Evolutionary conservation across 140 eudicot species (phyloP).

Genomic region (Bidens hawaiensis): DNA sequence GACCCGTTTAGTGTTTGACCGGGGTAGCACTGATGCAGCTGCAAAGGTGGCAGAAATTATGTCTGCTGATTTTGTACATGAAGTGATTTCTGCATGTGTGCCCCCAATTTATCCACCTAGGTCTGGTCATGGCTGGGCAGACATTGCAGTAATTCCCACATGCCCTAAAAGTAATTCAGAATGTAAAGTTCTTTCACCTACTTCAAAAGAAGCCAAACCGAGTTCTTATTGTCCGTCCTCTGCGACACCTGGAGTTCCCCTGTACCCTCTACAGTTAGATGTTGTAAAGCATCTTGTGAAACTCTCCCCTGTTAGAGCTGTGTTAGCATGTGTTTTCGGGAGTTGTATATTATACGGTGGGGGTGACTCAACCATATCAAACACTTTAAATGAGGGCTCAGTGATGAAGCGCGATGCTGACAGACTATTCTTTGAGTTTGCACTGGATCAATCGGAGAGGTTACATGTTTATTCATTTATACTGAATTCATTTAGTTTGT

Average conservation of each 20-base stretch:
- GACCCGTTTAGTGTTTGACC: conserved; percentile 91
- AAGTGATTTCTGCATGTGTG: conserved; percentile 96
- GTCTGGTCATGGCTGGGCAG: conserved; percentile 96
- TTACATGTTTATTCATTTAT: conserved; percentile 17
- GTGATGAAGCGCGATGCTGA: conserved; percentile 69
- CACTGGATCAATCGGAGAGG: conserved; percentile 99
- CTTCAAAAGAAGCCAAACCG: conserved; percentile 73
- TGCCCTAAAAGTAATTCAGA: conserved; percentile 50
- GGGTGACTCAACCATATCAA: conserved; percentile 54
- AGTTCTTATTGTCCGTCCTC: conserved; percentile 64
- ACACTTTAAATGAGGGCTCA: conserved; percentile 61
- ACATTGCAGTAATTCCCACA: conserved; percentile 83
- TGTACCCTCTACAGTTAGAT: conserved; percentile 91
- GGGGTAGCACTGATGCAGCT: conserved; percentile 98
- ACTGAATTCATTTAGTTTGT: conserved; percentile 15
- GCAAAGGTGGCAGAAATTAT: conserved; percentile 92
- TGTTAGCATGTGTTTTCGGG: conserved; percentile 93
- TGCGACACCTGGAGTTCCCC: conserved; percentile 72
- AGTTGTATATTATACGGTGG: conserved; percentile 71
- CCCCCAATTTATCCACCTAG: conserved; percentile 98
- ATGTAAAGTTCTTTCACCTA: conserved; percentile 58
- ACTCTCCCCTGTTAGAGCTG: conserved; percentile 90
- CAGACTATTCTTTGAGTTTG: conserved; percentile 85
- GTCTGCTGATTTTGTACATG: conserved; percentile 96
- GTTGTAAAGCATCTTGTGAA: conserved; percentile 90